Evolutionary conservation across 805 yeast species (phyloP), one percentile per base, ranked within the genome.

Genomic region (Suhomyces canberraensis): DNA sequence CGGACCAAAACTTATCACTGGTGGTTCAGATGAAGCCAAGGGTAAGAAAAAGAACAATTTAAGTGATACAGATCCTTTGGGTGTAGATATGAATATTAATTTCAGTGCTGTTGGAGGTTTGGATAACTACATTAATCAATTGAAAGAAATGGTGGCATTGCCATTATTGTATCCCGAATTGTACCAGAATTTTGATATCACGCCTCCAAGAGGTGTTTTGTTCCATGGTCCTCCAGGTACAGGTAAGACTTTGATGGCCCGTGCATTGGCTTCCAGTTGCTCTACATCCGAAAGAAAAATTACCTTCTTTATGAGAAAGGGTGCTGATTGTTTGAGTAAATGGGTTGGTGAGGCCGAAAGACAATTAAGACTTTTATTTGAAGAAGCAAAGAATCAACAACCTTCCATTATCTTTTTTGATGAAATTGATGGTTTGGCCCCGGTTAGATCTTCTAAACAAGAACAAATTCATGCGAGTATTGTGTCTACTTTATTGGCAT

Each of bases 271-370:
- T 1, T 93, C 98, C 0, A 85, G 95, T 46, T 89, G 96, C 50
- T 85, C 96, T 0, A 78, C 95, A 0, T 81, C 85, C 13, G 81
- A 81, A 11, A 71, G 83, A 42, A 91, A 93, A 48, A 89, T 93
- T 40, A 89, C 98, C 0, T 93, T 93, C 54, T 93, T 89, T 62
- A 93, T 93, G 98, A 70, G 99, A 44, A 93, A 93, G 58, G 99
- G 98, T 46, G 98, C 98, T 0, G 98, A 93, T 59, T 85, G 95
- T 55, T 67, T 93, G 49, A 86, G 96, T 30, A 93, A 93, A 65
- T 93, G 98, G 98, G 98, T 93, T 3, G 98, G 98, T 52, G 98
- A 93, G 61, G 98, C 98, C 4, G 98, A 93, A 62, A 74, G 98
- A 47, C 98, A 93, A 58, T 68, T 93, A 43, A 69, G 98, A 41